These are phyloP conservation scores for Mrakia gelida DNA, from an alignment of 768 basidiomycete species.

Conservation along the genomic window DNA sequence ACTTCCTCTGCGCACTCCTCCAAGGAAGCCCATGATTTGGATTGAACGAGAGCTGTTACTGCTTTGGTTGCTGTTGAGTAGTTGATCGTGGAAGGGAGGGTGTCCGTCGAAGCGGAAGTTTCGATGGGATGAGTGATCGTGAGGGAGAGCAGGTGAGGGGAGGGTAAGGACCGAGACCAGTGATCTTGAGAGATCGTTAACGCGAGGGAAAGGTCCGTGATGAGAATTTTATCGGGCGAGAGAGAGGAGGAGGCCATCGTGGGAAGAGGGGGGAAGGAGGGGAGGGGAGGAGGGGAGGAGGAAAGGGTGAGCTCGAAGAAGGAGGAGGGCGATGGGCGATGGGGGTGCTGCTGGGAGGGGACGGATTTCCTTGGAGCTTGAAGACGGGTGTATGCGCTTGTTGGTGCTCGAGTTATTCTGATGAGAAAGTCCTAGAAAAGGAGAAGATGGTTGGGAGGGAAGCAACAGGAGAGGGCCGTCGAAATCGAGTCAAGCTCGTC, in stretches of 20 bases:
- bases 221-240: conserved; percentile 30
- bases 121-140: conserved; percentile 17
- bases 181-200: conserved; percentile 23
- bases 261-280: not conserved
- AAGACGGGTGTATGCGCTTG: not conserved
- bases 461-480: too few species aligned
- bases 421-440: not conserved
- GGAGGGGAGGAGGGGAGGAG: not conserved
- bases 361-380: not conserved
- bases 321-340: not conserved
- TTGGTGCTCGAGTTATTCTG: not conserved
- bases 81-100: conserved; percentile 27
- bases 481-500: not conserved
- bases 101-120: conserved; percentile 21
- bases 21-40: conserved; percentile 9
- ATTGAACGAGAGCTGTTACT: conserved; percentile 1
- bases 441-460: not conserved
- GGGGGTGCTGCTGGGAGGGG: not conserved
- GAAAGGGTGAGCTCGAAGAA: not conserved
- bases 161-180: conserved; percentile 26
- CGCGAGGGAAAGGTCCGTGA: conserved; percentile 23
- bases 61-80: conserved; percentile 31
- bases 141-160: conserved; percentile 20
- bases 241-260: not conserved
- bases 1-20: conserved; percentile 15